Conservation (phyloP, 306 rosid genomes). For the Fragaria ananassa region DNA sequence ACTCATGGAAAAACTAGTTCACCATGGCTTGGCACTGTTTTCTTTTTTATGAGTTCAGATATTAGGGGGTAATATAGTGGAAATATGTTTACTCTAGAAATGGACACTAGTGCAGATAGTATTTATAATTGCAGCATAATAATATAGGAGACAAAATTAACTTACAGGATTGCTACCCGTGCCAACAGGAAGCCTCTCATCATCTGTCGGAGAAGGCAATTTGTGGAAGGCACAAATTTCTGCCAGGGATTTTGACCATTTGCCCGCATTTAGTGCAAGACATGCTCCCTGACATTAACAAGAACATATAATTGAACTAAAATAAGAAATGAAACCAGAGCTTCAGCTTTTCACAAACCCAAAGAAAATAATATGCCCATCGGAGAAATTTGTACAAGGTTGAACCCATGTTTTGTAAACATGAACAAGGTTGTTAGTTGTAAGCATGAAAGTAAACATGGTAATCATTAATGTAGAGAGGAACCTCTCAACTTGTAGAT, state of each 20-base stretch:
- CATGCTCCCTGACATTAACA: constrained; percentile 76
- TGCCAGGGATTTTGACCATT: constrained; percentile 63
- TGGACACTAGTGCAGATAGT: constrained; percentile 6
- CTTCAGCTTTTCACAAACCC: constrained; percentile 22
- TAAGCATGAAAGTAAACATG: not conserved
- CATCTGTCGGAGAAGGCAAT: constrained; percentile 67
- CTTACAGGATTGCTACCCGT: constrained; percentile 99
- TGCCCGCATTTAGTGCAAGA: constrained; percentile 69
- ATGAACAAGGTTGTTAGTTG: too few species aligned
- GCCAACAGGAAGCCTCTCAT: constrained; percentile 96
- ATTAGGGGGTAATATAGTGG: not conserved
- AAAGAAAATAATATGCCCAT: not conserved
- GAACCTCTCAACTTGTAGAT: not conserved
- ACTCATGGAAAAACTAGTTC: not conserved
- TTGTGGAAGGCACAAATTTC: constrained; percentile 71
- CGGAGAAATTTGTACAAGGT: not conserved
- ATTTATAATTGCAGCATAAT: constrained; percentile 11
- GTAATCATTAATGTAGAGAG: not conserved
- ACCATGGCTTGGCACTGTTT: not conserved
- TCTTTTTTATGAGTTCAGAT: not conserved
- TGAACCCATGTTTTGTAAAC: not conserved
- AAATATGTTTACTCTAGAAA: not conserved
- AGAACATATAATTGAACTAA: constrained; percentile 5
- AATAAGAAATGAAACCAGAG: constrained; percentile 13
- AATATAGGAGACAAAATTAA: constrained; percentile 9